These are phyloP conservation scores for Drechslerella stenobrocha DNA, from an alignment of 2,329 filamentous ascomycete species.

Conservation along the genomic window DNA sequence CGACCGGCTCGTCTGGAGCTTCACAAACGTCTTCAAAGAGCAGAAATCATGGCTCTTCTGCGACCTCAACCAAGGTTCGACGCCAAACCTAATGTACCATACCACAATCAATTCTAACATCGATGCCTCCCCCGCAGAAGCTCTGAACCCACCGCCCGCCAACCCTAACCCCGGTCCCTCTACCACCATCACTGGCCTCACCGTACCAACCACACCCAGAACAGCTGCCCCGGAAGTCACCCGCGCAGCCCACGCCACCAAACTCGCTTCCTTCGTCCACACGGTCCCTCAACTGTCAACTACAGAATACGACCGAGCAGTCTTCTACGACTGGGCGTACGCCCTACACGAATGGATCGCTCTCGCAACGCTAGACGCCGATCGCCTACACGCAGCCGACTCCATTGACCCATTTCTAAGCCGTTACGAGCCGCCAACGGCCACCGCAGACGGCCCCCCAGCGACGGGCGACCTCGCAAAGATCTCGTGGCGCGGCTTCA, in stretches of 20 bases:
- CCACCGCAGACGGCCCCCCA: not conserved
- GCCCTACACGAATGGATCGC: constrained; percentile 76
- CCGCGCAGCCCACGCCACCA: constrained; percentile 8
- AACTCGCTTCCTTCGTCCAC: constrained; percentile 32
- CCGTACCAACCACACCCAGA: constrained; percentile 17
- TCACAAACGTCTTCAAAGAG: constrained; percentile 71
- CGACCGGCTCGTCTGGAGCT: constrained; percentile 75
- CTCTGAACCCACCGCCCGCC: constrained; percentile 54
- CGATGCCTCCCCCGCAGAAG: constrained; percentile 1
- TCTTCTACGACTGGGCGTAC: constrained; percentile 66
- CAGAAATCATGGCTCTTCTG: constrained; percentile 77
- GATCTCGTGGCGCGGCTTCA: constrained; percentile 50
- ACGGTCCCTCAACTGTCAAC: constrained; percentile 49
- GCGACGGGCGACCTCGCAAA: constrained; percentile 35
- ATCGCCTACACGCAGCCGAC: constrained; percentile 63
- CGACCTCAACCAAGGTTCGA: constrained; percentile 62
- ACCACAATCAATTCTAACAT: not conserved
- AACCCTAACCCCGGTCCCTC: constrained; percentile 46
- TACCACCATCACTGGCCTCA: constrained; percentile 15
- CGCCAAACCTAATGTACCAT: not conserved
- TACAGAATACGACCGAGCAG: constrained; percentile 57
- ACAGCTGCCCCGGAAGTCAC: constrained; percentile 6
- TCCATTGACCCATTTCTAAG: constrained; percentile 70
- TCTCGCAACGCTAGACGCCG: constrained; percentile 69
- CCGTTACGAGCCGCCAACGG: constrained; percentile 28